Evolutionary conservation across 345 rosid genomes (phyloP), one percentile per base, ranked within the genome.

Genomic region (Brassica nigra): DNA sequence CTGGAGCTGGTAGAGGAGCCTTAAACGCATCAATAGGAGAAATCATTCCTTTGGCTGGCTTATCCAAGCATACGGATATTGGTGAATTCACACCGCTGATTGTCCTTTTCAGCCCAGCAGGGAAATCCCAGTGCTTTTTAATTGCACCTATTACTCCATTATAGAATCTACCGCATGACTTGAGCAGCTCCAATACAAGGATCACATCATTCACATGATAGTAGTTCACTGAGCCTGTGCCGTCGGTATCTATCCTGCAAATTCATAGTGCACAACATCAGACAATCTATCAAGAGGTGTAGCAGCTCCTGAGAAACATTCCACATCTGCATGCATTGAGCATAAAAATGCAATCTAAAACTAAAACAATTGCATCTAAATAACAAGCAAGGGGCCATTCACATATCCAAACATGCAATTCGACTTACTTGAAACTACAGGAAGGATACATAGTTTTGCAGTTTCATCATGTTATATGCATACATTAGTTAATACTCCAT

Each of bases 221-320:
- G 86, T 85, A 91, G 81, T 84, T 87, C 77, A 85, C 78, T n/a
- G 47, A 79, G 42, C 85, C 92, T 18, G 80, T 30, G 58, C 78
- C 89, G 72, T 80, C 83, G 47, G 89, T 86, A 75, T 95, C 97
- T 68, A 90, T 84, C 86, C 99, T 92, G 98, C 84, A 90, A 83
- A 67, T 71, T 77, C 65, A 77, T 55, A 39, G 42, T 54, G 73
- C 78, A 80, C 4, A 61, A 31, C 68, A 77, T 34, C 82, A 81
- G 20, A 28, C 70, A 71, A 81, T 57, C 57, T 36, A 68, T 36
- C 15, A 62, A 81, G 75, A 65, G 66, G 42, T 65, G 49, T 44
- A 70, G 71, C 31, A 66, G 74, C 12, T 68, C 62, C 37, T 31
- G 68, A 66, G 28, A 52, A 79, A 66, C 10, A 66, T 4, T 52